Conservation (phyloP, 2,329 filamentous ascomycete genomes). For the Scopulariopsis brevicaulis region DNA sequence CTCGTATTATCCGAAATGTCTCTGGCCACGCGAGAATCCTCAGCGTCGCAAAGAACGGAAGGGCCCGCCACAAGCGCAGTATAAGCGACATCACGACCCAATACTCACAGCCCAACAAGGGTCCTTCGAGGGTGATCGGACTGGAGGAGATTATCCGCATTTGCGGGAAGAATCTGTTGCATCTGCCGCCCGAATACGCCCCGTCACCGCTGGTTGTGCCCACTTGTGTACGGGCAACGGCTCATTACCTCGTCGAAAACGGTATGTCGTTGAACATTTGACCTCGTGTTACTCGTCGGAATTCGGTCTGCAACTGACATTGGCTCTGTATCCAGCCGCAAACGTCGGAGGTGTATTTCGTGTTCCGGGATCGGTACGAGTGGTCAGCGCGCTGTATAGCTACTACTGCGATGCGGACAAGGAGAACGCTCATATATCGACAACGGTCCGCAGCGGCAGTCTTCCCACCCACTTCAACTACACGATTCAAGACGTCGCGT, state of each 20-base stretch:
- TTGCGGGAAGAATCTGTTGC: conserved; percentile 50
- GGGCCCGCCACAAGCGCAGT: conserved; percentile 31
- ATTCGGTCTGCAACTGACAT: conserved; percentile 10
- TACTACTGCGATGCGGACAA: conserved; percentile 45
- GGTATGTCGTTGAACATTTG: conserved; percentile 23
- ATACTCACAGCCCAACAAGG: conserved; percentile 28
- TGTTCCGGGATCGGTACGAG: conserved; percentile 45
- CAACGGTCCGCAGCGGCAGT: conserved; percentile 46
- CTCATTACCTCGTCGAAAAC: conserved; percentile 51
- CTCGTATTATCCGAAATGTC: conserved; percentile 20
- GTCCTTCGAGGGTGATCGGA: conserved; percentile 35
- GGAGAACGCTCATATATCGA: conserved; percentile 33
- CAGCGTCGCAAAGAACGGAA: neutral
- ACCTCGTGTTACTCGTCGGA: no score
- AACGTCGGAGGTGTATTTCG: conserved; percentile 50
- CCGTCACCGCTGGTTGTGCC: conserved; percentile 46
- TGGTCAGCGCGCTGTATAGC: conserved; percentile 48
- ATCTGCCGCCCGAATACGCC: conserved; percentile 47
- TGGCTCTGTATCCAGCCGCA: conserved; percentile 12
- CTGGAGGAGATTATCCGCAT: conserved; percentile 49
- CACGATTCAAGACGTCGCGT: conserved; percentile 53
- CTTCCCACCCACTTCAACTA: conserved; percentile 49
- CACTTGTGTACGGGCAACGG: conserved; percentile 54
- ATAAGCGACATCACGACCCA: conserved; percentile 42
- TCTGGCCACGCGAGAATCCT: neutral